These are phyloP conservation scores for Suillus ampliporus DNA, from an alignment of 768 basidiomycete species.

Conservation along the genomic window DNA sequence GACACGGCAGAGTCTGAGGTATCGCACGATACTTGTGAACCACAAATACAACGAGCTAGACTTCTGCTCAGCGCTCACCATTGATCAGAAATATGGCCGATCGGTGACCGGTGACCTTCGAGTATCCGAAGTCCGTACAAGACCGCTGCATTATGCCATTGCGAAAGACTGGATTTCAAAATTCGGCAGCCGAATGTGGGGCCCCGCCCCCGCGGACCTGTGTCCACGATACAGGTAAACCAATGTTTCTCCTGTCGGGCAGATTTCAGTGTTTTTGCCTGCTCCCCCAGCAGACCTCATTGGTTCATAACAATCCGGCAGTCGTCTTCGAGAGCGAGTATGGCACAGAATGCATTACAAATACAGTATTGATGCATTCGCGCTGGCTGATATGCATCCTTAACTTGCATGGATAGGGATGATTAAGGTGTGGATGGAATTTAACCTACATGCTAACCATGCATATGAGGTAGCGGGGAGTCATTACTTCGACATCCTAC, in stretches of 20 bases:
- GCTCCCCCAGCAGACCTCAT: not conserved
- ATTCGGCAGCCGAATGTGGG: not conserved
- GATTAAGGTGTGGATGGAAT: not conserved
- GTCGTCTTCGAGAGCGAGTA: no score
- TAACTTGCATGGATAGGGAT: not conserved
- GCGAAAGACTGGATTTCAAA: not conserved
- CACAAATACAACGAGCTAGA: no score
- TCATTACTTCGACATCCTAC: slow-evolving; percentile 2
- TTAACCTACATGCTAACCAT: not conserved
- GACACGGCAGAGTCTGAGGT: not conserved
- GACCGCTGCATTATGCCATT: not conserved
- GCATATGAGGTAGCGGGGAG: no score
- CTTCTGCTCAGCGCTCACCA: not conserved
- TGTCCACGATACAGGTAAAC: not conserved
- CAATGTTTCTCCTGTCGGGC: not conserved
- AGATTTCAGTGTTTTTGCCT: not conserved
- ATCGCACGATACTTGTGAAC: slow-evolving; percentile 2
- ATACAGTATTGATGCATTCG: no score
- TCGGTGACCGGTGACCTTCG: not conserved
- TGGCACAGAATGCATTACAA: no score
- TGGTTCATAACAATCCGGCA: not conserved
- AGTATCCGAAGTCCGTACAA: not conserved
- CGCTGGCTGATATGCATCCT: not conserved
- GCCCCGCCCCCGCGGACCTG: no score
- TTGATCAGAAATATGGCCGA: no score